Evolutionary conservation across 345 rosid species (phyloP), one percentile per base, ranked within the genome.

Genomic region (Syzygium aqueum): DNA sequence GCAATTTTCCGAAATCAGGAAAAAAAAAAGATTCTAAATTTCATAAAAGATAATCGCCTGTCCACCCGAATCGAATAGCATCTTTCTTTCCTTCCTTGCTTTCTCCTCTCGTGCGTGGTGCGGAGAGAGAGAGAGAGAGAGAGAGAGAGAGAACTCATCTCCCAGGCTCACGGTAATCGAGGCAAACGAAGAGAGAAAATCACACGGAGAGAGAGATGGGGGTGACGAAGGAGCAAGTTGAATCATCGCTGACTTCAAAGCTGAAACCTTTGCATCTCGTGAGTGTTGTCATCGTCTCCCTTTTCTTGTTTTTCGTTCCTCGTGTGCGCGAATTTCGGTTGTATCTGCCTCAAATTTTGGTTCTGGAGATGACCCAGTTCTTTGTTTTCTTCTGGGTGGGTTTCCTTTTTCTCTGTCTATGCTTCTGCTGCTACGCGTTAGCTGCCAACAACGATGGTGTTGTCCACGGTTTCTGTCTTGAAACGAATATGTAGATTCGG

Each of bases 261-360:
- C 89, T 97, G 88, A 94, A 89, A 23, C 98, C 98, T 90, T 88
- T 92, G 40, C 94, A 97, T 89, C 90, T 97, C 16, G 99, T 95
- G 89, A 90, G 92, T 85, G 51, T 14, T 61, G 61, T 43, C 7
- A 43, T 50, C 16, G 15, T 22, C n/a, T 43, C 73, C 28, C 37
- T 7, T 19, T 28, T 84, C 49, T 53, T 23, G 7, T 19, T 37
- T 82, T 87, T 21, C 84, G 17, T 8, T 85, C 21, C 16, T 43
- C 53, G 53, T 53, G 28, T 51, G 49, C 33, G 33, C 52, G 51
- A 61, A 40, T 54, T 83, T 49, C 52, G 27, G 37, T 7, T 7
- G 33, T 5, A 9, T 37, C 49, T 73, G 82, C 15, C 82, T 37
- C 82, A 1, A 73, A 73, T 73, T 73, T 73, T 73, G 49, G 82